phyloP scores from a whole-genome alignment of 202 grass and related monocot species.

The Brachypodium distachyon region DNA sequence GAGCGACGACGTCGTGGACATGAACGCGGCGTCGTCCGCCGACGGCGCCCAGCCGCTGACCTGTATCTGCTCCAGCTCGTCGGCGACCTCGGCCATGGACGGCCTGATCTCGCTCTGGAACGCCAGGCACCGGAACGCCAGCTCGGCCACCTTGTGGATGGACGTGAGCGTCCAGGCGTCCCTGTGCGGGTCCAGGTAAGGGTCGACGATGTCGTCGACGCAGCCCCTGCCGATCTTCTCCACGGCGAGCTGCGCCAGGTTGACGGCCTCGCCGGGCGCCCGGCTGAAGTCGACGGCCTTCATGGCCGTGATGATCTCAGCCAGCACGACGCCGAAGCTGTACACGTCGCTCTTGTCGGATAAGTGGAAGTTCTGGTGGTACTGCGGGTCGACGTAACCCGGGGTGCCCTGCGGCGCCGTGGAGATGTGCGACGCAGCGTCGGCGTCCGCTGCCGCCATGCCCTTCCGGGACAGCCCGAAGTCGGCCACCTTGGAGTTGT shows the following conservation, averaged over 20 bases:
- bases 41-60: slow-evolving; percentile 51
- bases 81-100: slow-evolving; percentile 57
- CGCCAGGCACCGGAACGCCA: slow-evolving; percentile 70
- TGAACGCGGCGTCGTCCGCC: slow-evolving; percentile 38
- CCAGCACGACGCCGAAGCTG: slow-evolving; percentile 88
- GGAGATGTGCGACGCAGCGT: slow-evolving; percentile 53
- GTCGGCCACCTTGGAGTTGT: slow-evolving; percentile 69
- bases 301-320: slow-evolving; percentile 64
- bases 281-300: slow-evolving; percentile 51
- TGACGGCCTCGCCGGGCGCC: slow-evolving; percentile 43
- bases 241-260: slow-evolving; percentile 56
- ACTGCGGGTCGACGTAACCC: slow-evolving; percentile 65
- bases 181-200: slow-evolving; percentile 42
- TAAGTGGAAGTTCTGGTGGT: slow-evolving; percentile 82
- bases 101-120: slow-evolving; percentile 68
- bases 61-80: slow-evolving; percentile 56
- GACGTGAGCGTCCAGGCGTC: slow-evolving; percentile 57
- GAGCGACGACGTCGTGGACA: slow-evolving; percentile 41
- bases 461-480: slow-evolving; percentile 72
- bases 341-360: slow-evolving; percentile 90
- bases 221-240: slow-evolving; percentile 46
- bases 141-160: slow-evolving; percentile 59
- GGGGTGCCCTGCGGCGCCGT: slow-evolving; percentile 69
- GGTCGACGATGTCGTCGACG: slow-evolving; percentile 71
- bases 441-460: slow-evolving; percentile 7